Percentiles rank a stretch among this genome's conserved stretches.
phyloP scores from a whole-genome alignment of 1,139 yeast genomes.

The Pichia sp. region DNA sequence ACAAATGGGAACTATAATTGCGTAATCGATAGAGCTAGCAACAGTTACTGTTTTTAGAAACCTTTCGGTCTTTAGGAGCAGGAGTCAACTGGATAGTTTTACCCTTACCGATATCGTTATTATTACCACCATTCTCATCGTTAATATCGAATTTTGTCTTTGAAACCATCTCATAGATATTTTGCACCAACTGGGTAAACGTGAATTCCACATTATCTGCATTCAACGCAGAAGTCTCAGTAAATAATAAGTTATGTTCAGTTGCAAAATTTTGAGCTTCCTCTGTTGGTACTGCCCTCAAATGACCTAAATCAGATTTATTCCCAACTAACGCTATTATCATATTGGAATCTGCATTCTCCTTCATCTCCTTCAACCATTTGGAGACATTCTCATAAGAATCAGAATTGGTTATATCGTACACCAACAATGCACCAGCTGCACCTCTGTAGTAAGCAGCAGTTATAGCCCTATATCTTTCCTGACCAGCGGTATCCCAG shows the following conservation, averaged over 20 bases:
- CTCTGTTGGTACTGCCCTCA: slow-evolving; percentile 95
- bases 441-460: slow-evolving; percentile 98
- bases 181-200: slow-evolving; percentile 84
- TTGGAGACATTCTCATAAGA: slow-evolving; percentile 89
- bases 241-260: slow-evolving; percentile 84
- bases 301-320: slow-evolving; percentile 90
- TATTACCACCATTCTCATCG: slow-evolving; percentile 45
- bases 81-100: slow-evolving; percentile 92
- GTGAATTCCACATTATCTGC: slow-evolving; percentile 93
- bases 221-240: slow-evolving; percentile 95
- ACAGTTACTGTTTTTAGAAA: slow-evolving; percentile 59
- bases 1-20: neutral
- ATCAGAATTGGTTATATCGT: slow-evolving; percentile 90
- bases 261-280: slow-evolving; percentile 94
- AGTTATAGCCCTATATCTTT: slow-evolving; percentile 94
- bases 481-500: slow-evolving; percentile 99
- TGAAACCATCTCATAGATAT: slow-evolving; percentile 87
- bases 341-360: slow-evolving; percentile 94
- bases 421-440: slow-evolving; percentile 92
- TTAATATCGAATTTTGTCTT: slow-evolving; percentile 76
- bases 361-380: slow-evolving; percentile 93
- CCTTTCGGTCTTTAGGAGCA: slow-evolving; percentile 73
- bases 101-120: slow-evolving; percentile 39
- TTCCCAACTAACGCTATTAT: slow-evolving; percentile 95
- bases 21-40: slow-evolving; percentile 35